phyloP scores from a whole-genome alignment of 371 early-diverging fungal species.

The Mucor circinelloides region DNA sequence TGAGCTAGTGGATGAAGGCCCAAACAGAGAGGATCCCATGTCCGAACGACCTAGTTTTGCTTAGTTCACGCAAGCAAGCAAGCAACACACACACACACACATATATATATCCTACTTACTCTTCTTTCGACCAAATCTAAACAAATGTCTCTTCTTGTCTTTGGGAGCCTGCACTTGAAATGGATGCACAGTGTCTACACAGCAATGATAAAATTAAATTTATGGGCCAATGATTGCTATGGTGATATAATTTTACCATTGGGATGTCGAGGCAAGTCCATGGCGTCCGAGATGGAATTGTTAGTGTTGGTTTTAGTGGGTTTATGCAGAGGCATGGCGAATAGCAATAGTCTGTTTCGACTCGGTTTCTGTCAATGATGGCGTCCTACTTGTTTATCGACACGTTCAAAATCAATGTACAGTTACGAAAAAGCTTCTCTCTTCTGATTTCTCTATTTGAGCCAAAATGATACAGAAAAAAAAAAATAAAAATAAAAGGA shows the following conservation, averaged over 20 bases:
- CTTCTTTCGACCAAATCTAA: slow-evolving; percentile 45
- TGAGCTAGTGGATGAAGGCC: slow-evolving; percentile 3
- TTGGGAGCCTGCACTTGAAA: slow-evolving; percentile 25
- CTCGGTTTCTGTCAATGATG: background rate
- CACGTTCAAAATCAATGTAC: too few relatives aligned
- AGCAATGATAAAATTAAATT: background rate
- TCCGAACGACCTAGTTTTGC: slow-evolving; percentile 27
- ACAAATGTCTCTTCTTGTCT: slow-evolving; percentile 35
- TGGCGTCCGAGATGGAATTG: background rate
- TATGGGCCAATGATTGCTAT: background rate
- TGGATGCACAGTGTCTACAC: slow-evolving; percentile 8
- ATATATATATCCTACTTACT: slow-evolving; percentile 24
- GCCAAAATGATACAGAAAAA: too few relatives aligned
- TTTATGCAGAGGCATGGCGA: slow-evolving; percentile 9
- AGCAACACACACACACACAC: too few relatives aligned
- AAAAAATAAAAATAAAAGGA: too few relatives aligned
- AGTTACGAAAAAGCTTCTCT: too few relatives aligned
- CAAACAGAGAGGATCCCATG: slow-evolving; percentile 11
- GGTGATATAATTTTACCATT: background rate
- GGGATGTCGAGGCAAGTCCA: slow-evolving; percentile 6
- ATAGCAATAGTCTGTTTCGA: background rate
- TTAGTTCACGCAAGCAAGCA: background rate
- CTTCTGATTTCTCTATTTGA: too few relatives aligned
- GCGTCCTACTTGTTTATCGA: too few relatives aligned
- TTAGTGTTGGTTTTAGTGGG: background rate